phyloP scores from a whole-genome alignment of 768 basidiomycete genomes.

The Melanogaster broomeanus region DNA sequence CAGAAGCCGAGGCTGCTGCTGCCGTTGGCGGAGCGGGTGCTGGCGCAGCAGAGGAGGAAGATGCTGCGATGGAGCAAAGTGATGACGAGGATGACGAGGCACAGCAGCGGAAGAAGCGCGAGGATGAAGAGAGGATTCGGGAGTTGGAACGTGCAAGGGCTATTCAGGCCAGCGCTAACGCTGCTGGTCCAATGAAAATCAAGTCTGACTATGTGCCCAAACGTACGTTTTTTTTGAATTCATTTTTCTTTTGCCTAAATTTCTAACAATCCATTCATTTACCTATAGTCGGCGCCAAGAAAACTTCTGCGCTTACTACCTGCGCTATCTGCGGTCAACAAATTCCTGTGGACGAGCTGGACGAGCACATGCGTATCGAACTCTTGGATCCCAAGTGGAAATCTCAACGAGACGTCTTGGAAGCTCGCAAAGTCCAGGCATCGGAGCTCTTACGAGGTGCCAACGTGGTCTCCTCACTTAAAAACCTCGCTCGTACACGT shows the following conservation, averaged over 20 bases:
- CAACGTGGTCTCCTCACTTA: constrained; percentile 91
- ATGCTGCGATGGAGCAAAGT: constrained; percentile 77
- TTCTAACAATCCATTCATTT: constrained; percentile 5
- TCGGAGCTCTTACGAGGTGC: constrained; percentile 89
- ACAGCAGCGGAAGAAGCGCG: constrained; percentile 56
- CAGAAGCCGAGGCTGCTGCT: constrained; percentile 81
- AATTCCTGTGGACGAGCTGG: constrained; percentile 91
- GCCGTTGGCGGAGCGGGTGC: constrained; percentile 68
- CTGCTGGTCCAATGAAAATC: constrained; percentile 87
- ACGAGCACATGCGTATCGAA: constrained; percentile 99
- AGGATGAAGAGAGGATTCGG: constrained; percentile 67
- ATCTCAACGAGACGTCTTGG: constrained; percentile 86
- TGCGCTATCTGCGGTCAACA: constrained; percentile 96
- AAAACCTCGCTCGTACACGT: constrained; percentile 91
- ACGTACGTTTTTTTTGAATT: constrained; percentile 50
- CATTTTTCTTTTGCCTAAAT: neutral
- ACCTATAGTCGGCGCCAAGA: constrained; percentile 62
- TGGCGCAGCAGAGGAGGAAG: constrained; percentile 47
- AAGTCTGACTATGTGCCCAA: constrained; percentile 96
- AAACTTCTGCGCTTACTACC: constrained; percentile 70
- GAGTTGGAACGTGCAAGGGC: constrained; percentile 78
- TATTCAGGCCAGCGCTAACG: constrained; percentile 77
- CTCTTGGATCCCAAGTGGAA: constrained; percentile 98
- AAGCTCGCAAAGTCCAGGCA: constrained; percentile 87
- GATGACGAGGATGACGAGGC: constrained; percentile 79